Percentiles rank a stretch among this genome's conserved stretches.
Evolutionary conservation across 768 basidiomycete species (phyloP).

Genomic region (Lyophyllum decastes): DNA sequence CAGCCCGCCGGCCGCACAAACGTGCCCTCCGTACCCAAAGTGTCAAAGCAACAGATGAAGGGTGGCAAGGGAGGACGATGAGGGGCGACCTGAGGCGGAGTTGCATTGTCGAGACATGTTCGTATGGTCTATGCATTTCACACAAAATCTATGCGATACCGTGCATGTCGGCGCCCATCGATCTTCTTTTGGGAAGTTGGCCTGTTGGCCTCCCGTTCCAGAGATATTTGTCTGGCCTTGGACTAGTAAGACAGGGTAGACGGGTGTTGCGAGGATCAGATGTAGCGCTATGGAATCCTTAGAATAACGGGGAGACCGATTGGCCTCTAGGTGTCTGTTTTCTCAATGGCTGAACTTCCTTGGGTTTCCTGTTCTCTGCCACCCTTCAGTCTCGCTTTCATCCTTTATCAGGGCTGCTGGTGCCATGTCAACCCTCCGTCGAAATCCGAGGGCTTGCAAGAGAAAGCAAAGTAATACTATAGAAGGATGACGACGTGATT

Average conservation of each 20-base stretch:
- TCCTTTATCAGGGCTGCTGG: too few relatives aligned
- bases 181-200: neutral
- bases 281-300: neutral
- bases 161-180: slow-evolving; percentile 18
- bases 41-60: slow-evolving; percentile 97
- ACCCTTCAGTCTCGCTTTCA: too few relatives aligned
- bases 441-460: too few relatives aligned
- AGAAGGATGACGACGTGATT: too few relatives aligned
- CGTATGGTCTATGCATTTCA: slow-evolving; percentile 27
- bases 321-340: too few relatives aligned
- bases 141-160: slow-evolving; percentile 27
- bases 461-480: too few relatives aligned
- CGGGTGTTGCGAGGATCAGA: neutral
- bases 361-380: too few relatives aligned
- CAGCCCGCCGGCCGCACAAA: slow-evolving; percentile 57
- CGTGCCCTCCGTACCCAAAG: slow-evolving; percentile 69
- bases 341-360: too few relatives aligned
- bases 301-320: neutral
- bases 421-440: too few relatives aligned
- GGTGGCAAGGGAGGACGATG: slow-evolving; percentile 80
- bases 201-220: neutral
- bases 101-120: slow-evolving; percentile 22
- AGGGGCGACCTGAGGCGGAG: slow-evolving; percentile 25
- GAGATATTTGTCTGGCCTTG: neutral
- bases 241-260: neutral